A percentile compares a stretch with the other conserved stretches of the same genome.
These are phyloP conservation scores for Xylariales sp. DNA, from an alignment of 2,329 filamentous ascomycete genomes.

Conservation along the genomic window DNA sequence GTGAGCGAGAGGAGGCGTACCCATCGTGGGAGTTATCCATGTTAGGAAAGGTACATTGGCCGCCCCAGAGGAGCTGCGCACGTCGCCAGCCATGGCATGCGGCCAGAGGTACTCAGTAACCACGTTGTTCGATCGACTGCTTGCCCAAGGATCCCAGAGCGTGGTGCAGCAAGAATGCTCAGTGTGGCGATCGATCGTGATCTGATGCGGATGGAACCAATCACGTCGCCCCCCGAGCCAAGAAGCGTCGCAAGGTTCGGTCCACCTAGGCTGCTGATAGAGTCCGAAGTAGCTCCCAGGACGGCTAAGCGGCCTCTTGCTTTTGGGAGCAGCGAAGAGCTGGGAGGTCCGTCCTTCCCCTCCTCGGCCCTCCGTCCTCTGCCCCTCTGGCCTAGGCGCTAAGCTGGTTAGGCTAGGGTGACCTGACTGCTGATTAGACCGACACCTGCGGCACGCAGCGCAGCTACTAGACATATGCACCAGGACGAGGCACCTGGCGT, in stretches of 20 bases:
- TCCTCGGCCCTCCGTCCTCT: too few species aligned
- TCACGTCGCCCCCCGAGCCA: background rate
- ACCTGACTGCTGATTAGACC: too few species aligned
- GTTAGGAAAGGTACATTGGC: slow-evolving; percentile 2
- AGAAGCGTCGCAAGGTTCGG: background rate
- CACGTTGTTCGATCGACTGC: slow-evolving; percentile 4
- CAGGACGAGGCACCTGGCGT: too few species aligned
- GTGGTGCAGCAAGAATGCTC: background rate
- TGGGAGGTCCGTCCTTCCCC: too few species aligned
- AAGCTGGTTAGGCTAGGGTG: too few species aligned
- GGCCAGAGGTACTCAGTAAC: slow-evolving; percentile 4
- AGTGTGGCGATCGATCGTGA: slow-evolving; percentile 4
- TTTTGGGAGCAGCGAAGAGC: too few species aligned
- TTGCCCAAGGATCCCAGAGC: background rate
- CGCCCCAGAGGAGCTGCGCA: background rate
- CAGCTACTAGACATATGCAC: too few species aligned
- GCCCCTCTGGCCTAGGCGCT: too few species aligned
- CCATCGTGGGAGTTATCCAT: background rate
- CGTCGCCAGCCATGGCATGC: slow-evolving; percentile 2
- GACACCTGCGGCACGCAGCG: too few species aligned
- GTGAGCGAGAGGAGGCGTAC: background rate
- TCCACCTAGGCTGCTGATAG: too few species aligned
- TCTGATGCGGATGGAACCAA: background rate
- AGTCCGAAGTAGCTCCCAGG: too few species aligned
- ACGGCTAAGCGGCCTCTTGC: too few species aligned